Evolutionary conservation across 139 green algal species (phyloP).

Genomic region (Coccomyxa sp.): DNA sequence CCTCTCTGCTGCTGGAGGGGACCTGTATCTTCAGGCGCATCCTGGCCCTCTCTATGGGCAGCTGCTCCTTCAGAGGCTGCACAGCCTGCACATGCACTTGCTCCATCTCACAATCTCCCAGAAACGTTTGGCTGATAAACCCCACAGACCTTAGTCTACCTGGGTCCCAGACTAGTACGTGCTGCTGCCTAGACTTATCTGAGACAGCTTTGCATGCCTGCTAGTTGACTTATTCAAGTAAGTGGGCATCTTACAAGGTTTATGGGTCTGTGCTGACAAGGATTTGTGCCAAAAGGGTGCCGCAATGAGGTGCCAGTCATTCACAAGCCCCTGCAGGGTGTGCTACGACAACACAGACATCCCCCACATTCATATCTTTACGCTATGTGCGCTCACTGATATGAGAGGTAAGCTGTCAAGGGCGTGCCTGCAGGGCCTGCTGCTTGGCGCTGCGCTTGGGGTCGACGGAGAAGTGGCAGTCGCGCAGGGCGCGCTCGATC

Average conservation of each 20-base stretch:
- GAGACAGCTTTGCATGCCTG: neutral
- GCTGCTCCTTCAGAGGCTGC: constrained; percentile 62
- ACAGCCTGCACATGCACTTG: constrained; percentile 45
- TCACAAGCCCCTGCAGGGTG: neutral
- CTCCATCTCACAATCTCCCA: neutral
- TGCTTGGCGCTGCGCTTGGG: constrained; percentile 88
- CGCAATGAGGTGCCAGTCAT: neutral
- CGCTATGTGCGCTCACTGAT: neutral
- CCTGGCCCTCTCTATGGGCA: constrained; percentile 88
- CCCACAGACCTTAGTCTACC: neutral
- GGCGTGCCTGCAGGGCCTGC: constrained; percentile 82
- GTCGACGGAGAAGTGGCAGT: constrained; percentile 93
- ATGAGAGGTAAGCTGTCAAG: neutral
- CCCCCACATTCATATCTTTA: neutral
- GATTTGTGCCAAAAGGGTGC: no score
- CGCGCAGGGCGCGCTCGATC: constrained; percentile 88
- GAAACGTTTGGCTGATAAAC: neutral
- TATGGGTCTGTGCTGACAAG: neutral
- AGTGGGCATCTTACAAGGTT: neutral
- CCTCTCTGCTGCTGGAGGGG: constrained; percentile 28
- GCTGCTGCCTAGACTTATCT: neutral
- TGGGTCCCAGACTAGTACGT: neutral
- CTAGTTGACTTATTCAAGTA: no score
- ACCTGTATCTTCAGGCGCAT: constrained; percentile 82
- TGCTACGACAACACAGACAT: neutral